Percentiles rank a stretch among this genome's conserved stretches.
Conservation (phyloP, 768 basidiomycete genomes). For the Pilatotrama ljubarskyi region DNA sequence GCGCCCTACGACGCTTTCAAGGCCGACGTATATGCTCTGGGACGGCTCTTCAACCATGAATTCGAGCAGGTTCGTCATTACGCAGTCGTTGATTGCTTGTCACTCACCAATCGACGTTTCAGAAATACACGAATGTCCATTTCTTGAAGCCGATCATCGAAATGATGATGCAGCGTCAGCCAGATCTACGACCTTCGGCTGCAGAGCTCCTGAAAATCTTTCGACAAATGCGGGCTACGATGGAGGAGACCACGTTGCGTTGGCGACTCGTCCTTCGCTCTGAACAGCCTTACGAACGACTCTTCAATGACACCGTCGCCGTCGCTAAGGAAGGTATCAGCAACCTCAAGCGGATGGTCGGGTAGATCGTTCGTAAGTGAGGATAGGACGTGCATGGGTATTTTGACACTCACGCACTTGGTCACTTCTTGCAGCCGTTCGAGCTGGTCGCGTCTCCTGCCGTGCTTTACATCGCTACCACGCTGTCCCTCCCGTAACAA, state of each 20-base stretch:
- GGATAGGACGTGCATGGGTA: too few species aligned
- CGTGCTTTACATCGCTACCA: too few species aligned
- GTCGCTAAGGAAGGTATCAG: constrained; percentile 21
- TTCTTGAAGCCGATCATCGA: constrained; percentile 18
- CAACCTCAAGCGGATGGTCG: constrained; percentile 1
- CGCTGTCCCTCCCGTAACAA: too few species aligned
- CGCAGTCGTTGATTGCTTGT: background rate
- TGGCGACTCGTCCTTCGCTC: constrained; percentile 16
- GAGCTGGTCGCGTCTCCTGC: too few species aligned
- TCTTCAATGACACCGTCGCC: constrained; percentile 23
- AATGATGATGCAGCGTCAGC: constrained; percentile 15
- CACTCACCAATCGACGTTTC: background rate
- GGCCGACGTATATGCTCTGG: constrained; percentile 28
- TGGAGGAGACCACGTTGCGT: background rate
- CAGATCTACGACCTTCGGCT: constrained; percentile 8
- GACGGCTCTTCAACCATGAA: constrained; percentile 24
- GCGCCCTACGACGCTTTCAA: constrained; percentile 28
- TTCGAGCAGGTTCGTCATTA: constrained; percentile 13
- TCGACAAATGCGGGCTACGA: background rate
- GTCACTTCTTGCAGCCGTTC: too few species aligned
- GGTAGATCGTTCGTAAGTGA: background rate
- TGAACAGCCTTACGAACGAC: constrained; percentile 11
- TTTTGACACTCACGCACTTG: too few species aligned
- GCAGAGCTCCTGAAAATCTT: constrained; percentile 6
- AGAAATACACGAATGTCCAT: constrained; percentile 18